Evolutionary conservation across 805 yeast species (phyloP).

Genomic region (Wickerhamiella dianesei): DNA sequence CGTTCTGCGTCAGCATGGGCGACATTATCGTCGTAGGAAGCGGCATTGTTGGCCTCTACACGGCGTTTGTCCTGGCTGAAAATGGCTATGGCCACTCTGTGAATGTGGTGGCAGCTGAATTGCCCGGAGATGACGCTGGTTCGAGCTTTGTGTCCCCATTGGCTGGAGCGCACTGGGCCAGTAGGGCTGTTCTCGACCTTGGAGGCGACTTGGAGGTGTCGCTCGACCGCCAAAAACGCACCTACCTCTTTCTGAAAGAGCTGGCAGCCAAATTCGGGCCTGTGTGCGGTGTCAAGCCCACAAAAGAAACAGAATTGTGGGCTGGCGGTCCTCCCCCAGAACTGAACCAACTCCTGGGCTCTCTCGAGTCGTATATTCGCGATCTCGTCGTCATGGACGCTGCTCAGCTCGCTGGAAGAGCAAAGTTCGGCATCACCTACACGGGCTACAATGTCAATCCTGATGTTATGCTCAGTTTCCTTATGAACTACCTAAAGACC

Average conservation of each 20-base stretch:
- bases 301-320: slow-evolving; percentile 49
- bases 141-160: slow-evolving; percentile 71
- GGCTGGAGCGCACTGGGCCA: slow-evolving; percentile 56
- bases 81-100: slow-evolving; percentile 31
- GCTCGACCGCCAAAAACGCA: slow-evolving; percentile 39
- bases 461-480: slow-evolving; percentile 41
- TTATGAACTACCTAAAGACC: slow-evolving; percentile 32
- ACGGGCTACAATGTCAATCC: slow-evolving; percentile 63
- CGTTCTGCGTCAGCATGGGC: neutral
- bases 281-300: slow-evolving; percentile 39
- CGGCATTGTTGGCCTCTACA: slow-evolving; percentile 56
- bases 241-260: slow-evolving; percentile 36
- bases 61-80: slow-evolving; percentile 37
- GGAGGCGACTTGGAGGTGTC: slow-evolving; percentile 43
- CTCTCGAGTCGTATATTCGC: slow-evolving; percentile 36
- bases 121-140: slow-evolving; percentile 53
- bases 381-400: slow-evolving; percentile 31
- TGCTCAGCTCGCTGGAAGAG: slow-evolving; percentile 32
- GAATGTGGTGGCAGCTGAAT: slow-evolving; percentile 45
- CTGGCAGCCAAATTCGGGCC: slow-evolving; percentile 36
- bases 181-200: slow-evolving; percentile 35
- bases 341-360: slow-evolving; percentile 37
- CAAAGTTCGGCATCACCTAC: slow-evolving; percentile 40
- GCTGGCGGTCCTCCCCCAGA: slow-evolving; percentile 34
- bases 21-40: slow-evolving; percentile 32